These are phyloP conservation scores for Conoideocrella luteorostrata DNA, from an alignment of 2,329 filamentous ascomycete genomes.

Conservation along the genomic window DNA sequence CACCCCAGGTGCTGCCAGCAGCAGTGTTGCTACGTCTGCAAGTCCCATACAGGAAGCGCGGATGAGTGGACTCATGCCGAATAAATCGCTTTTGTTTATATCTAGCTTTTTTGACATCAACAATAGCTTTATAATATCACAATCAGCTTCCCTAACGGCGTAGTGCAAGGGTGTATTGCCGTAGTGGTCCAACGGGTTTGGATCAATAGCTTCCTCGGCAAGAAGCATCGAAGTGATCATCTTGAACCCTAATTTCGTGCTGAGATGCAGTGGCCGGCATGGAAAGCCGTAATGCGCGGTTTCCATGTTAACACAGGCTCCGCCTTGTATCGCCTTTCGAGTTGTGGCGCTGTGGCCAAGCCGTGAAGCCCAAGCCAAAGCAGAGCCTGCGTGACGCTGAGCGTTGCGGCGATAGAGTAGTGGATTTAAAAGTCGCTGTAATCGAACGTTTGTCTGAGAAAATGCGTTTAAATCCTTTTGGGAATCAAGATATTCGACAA, in stretches of 20 bases:
- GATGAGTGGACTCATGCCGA: neutral
- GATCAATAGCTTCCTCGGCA: neutral
- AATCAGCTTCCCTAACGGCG: neutral
- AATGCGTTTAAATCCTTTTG: neutral
- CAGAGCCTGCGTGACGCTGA: neutral
- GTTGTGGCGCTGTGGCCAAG: neutral
- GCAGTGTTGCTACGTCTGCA: neutral
- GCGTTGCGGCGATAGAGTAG: neutral
- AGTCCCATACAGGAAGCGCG: neutral
- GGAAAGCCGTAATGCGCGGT: neutral
- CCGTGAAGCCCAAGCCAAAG: neutral
- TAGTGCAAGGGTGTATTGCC: neutral
- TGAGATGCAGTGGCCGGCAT: neutral
- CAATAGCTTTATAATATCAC: neutral
- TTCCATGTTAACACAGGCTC: neutral
- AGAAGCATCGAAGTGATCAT: neutral
- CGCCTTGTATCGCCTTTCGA: neutral
- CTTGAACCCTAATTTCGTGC: neutral
- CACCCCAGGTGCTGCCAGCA: too few relatives aligned
- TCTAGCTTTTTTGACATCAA: neutral
- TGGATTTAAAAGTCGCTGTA: neutral
- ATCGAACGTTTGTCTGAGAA: neutral
- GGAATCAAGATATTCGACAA: neutral
- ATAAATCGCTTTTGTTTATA: neutral
- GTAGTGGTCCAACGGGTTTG: neutral